Percentiles rank a stretch among this genome's conserved stretches.
Conservation (phyloP, 495 filamentous ascomycete genomes). For the Trypethelium eluteriae region DNA sequence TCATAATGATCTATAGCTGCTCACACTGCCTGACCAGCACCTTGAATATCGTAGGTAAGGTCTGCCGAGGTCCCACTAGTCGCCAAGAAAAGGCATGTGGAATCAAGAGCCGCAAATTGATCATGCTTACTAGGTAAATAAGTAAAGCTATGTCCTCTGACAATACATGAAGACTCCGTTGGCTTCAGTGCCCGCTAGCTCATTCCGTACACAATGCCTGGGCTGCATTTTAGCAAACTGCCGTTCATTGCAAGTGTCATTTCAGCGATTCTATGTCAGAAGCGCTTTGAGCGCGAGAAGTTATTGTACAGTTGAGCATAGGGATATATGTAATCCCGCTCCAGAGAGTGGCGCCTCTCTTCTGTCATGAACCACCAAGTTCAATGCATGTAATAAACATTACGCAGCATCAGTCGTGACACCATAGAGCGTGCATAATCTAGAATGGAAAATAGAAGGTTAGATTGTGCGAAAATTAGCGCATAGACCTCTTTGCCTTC, state of each 20-base stretch:
- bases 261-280: not conserved
- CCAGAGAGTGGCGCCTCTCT: not conserved
- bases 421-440: not conserved
- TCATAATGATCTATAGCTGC: not conserved
- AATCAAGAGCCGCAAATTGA: too few relatives aligned
- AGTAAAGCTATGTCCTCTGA: too few relatives aligned
- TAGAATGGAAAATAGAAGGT: not conserved
- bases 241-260: not conserved
- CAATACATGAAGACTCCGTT: too few relatives aligned
- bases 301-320: not conserved
- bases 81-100: too few relatives aligned
- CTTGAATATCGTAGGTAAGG: too few relatives aligned
- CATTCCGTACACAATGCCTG: too few relatives aligned
- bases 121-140: too few relatives aligned
- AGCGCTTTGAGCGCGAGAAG: not conserved
- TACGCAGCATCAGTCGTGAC: not conserved
- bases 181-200: too few relatives aligned
- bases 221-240: too few relatives aligned
- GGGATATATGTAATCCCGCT: not conserved
- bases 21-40: too few relatives aligned
- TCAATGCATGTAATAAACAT: not conserved
- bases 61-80: too few relatives aligned
- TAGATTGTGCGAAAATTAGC: not conserved
- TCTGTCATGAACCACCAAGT: not conserved
- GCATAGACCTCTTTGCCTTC: slow-evolving; percentile 4